A percentile compares a stretch with the other conserved stretches of the same genome.
Evolutionary conservation across 805 yeast genomes (phyloP).

Genomic region (Candida coquimbonensis): DNA sequence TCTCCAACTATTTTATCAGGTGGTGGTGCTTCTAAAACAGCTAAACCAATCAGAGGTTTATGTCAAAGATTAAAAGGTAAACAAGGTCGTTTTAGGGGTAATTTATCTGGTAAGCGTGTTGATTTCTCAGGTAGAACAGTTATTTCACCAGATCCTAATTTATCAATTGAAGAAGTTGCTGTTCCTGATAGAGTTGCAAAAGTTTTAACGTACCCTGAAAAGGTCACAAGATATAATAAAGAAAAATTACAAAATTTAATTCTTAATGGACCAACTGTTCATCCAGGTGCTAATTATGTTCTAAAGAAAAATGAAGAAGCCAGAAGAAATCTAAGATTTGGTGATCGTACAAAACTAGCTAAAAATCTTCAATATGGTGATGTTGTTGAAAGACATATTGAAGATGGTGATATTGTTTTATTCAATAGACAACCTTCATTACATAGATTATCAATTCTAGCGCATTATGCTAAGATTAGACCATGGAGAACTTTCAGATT

Average conservation of each 20-base stretch:
- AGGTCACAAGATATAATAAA: conserved; percentile 81
- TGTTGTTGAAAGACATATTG: conserved; percentile 91
- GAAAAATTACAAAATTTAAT: conserved; percentile 69
- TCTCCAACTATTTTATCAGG: conserved; percentile 74
- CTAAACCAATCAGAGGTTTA: conserved; percentile 81
- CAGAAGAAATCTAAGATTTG: conserved; percentile 83
- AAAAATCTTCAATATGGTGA: conserved; percentile 78
- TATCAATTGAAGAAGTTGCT: conserved; percentile 93
- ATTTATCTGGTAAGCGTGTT: conserved; percentile 95
- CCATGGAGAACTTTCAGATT: conserved; percentile 98
- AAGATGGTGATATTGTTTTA: conserved; percentile 93
- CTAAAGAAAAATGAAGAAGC: conserved; percentile 77
- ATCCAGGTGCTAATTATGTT: conserved; percentile 96
- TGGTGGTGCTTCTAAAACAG: conserved; percentile 44
- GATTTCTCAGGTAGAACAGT: conserved; percentile 98
- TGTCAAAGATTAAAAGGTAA: conserved; percentile 98
- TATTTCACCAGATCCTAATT: conserved; percentile 96
- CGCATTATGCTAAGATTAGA: conserved; percentile 92
- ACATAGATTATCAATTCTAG: conserved; percentile 87
- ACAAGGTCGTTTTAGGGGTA: conserved; percentile 98
- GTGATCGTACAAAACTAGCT: conserved; percentile 76
- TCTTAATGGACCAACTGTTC: conserved; percentile 75
- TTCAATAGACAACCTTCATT: conserved; percentile 97
- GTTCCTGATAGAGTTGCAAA: conserved; percentile 97
- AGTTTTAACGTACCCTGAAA: conserved; percentile 92